Conservation (phyloP, 179 eudicot species). For the Silene vulgaris region DNA sequence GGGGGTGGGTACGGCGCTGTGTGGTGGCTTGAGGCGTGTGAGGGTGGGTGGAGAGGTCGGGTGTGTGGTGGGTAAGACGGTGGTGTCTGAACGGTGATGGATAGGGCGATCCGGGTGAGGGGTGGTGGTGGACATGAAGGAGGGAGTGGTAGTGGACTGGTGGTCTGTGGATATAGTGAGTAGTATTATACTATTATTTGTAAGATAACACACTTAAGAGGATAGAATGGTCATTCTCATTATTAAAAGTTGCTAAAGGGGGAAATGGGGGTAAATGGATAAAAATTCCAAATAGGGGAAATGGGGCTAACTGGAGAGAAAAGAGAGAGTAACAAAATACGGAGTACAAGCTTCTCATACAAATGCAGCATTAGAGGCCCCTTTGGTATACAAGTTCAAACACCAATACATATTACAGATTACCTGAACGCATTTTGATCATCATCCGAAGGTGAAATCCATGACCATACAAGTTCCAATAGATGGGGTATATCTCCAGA, state of each 20-base stretch:
- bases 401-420: not conserved
- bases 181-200: too few species aligned
- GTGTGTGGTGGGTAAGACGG: too few species aligned
- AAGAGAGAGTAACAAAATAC: not conserved
- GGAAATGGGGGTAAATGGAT: not conserved
- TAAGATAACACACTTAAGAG: not conserved
- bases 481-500: conserved; percentile 64
- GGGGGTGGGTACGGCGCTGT: too few species aligned
- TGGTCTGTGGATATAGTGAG: too few species aligned
- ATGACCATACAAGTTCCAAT: conserved; percentile 74
- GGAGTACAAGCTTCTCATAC: conserved; percentile 6
- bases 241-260: not conserved
- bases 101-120: too few species aligned
- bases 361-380: not conserved
- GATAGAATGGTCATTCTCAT: not conserved
- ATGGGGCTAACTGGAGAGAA: not conserved
- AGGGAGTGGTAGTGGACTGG: too few species aligned
- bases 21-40: too few species aligned
- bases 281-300: not conserved
- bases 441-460: conserved; percentile 86
- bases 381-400: not conserved
- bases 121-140: too few species aligned
- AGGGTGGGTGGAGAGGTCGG: too few species aligned
- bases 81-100: too few species aligned
- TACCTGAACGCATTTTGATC: conserved; percentile 65